Conservation (phyloP, 352 stramenopile genomes). For the Phytophthora ohioensis region DNA sequence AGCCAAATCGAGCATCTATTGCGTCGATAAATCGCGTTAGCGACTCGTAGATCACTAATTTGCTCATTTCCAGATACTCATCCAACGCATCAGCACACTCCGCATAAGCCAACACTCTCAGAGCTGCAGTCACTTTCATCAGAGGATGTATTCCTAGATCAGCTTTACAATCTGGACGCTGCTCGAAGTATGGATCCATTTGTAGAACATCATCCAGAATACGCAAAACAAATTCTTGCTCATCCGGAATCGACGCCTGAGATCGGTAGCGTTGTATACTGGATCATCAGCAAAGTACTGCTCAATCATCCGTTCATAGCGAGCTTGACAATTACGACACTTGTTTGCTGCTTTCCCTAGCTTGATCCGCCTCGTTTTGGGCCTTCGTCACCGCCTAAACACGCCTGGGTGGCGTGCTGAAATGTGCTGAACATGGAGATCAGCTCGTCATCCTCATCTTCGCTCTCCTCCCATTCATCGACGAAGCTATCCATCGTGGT, state of each 20-base stretch:
- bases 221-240: not conserved
- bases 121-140: constrained; percentile 1
- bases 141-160: constrained; percentile 10
- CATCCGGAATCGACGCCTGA: constrained; percentile 3
- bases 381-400: not conserved
- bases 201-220: not conserved
- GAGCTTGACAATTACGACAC: not conserved
- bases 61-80: not conserved
- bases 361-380: not conserved
- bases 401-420: not conserved
- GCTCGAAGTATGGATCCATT: constrained; percentile 8
- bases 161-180: constrained; percentile 3
- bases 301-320: not conserved
- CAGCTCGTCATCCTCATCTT: no score
- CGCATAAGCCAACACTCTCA: not conserved
- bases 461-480: no score
- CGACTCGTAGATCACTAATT: not conserved
- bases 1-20: not conserved
- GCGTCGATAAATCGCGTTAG: not conserved
- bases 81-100: not conserved
- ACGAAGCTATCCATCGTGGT: no score
- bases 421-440: not conserved
- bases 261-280: not conserved
- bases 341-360: constrained; percentile 9
- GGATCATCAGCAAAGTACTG: constrained; percentile 3